phyloP scores from a whole-genome alignment of 192 early-diverging fungal species.

The Pilaira anomala region DNA sequence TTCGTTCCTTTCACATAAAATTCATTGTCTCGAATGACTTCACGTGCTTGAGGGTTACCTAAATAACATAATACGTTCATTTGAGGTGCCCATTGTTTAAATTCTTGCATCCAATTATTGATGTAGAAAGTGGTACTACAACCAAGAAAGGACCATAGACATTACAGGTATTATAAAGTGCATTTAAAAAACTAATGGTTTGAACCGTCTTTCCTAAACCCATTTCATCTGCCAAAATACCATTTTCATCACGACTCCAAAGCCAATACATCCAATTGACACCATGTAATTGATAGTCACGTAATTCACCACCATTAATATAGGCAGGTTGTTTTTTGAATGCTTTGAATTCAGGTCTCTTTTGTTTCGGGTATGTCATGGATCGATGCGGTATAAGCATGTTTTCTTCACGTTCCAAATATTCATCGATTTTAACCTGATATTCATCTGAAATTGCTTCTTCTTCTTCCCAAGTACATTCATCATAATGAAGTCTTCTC shows the following conservation, averaged over 20 bases:
- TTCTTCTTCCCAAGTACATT: constrained; percentile 87
- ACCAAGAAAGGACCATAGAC: constrained; percentile 94
- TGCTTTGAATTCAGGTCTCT: constrained; percentile 74
- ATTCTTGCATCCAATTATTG: constrained; percentile 96
- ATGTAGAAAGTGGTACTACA: constrained; percentile 94
- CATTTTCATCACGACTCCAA: constrained; percentile 95
- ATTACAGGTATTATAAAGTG: constrained; percentile 78
- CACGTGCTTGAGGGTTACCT: constrained; percentile 77
- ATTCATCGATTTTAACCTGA: constrained; percentile 86
- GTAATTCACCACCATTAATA: constrained; percentile 79
- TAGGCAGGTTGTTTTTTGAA: constrained; percentile 79
- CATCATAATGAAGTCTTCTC: constrained; percentile 81
- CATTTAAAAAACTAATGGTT: constrained; percentile 89
- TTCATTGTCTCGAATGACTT: constrained; percentile 92
- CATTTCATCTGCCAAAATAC: constrained; percentile 96
- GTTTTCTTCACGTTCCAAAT: constrained; percentile 74
- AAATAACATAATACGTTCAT: constrained; percentile 91
- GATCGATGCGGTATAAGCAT: constrained; percentile 70
- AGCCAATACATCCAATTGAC: constrained; percentile 97
- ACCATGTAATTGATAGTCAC: constrained; percentile 94
- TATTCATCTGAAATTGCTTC: constrained; percentile 64
- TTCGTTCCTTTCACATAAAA: constrained; percentile 67
- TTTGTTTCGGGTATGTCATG: constrained; percentile 44
- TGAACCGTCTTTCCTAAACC: constrained; percentile 97
- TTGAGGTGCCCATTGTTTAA: constrained; percentile 91